These are phyloP conservation scores for Pseudogymnoascus verrucosus DNA, from an alignment of 2,329 filamentous ascomycete genomes.

Conservation along the genomic window DNA sequence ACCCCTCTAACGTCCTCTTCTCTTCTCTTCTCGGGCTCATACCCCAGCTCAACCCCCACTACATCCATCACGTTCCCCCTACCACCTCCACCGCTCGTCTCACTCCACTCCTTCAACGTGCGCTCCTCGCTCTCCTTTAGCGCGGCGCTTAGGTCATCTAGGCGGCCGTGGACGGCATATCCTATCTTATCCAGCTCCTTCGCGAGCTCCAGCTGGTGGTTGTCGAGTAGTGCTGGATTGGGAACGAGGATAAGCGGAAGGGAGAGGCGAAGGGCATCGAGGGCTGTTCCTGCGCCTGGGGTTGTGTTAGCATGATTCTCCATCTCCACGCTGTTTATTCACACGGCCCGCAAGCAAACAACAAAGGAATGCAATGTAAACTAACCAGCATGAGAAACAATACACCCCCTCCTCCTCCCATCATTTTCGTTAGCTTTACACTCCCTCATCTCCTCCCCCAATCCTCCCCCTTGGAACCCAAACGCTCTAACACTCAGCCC, in stretches of 20 bases:
- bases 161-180: constrained; percentile 51
- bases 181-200: constrained; percentile 63
- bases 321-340: background rate
- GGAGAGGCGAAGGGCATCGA: constrained; percentile 68
- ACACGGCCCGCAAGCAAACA: constrained; percentile 4
- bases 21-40: background rate
- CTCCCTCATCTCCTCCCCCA: constrained; percentile 37
- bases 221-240: constrained; percentile 72
- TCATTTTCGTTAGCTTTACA: constrained; percentile 43
- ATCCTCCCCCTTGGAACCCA: constrained; percentile 53
- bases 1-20: background rate
- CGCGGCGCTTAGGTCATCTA: constrained; percentile 15
- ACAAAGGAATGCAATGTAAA: constrained; percentile 12
- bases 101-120: background rate
- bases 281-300: constrained; percentile 78
- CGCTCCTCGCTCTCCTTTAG: background rate
- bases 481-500: constrained; percentile 53
- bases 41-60: background rate
- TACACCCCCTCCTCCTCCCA: constrained; percentile 53
- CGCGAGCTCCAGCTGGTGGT: constrained; percentile 87
- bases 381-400: constrained; percentile 85
- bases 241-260: constrained; percentile 83
- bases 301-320: background rate
- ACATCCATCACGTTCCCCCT: constrained; percentile 3
- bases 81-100: background rate